Evolutionary conservation across 169 alveolate species (phyloP), one percentile per base, ranked within the genome.

Genomic region (Plasmodium ovale): DNA sequence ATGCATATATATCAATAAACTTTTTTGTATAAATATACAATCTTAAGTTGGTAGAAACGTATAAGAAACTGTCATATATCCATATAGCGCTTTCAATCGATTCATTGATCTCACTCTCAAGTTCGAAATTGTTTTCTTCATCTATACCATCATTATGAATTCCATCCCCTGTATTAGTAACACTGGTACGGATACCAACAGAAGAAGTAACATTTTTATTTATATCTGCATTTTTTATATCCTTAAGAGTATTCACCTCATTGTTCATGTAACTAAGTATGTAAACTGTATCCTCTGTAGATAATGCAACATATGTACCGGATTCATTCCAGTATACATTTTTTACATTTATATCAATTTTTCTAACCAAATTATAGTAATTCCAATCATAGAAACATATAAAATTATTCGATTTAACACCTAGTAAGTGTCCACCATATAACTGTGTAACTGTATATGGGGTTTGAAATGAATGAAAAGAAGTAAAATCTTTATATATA

Each of bases 331-430:
- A 94, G 73, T 88, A 94, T 19, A 94, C 92, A 71, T 92, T 87
- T n/a, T 77, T 85, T 10, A 92, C 87, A 47, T 69, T 87, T 19
- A 72, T 64, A 5, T 87, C 88, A 16, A 87, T 87, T 53, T 73
- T 72, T 64, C 93, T 33, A 2, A 77, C n/a, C 87, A 82, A 9
- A 59, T 87, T 47, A 27, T 72, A 71, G 92, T 92, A 97, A 29
- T 49, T 94, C 99, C 99, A 98, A 89, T 97, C 99, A 94, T 97
- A 98, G 92, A 99, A 98, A 69, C 97, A 95, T 39, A 98, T 88
- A 73, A 94, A 96, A 64, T 96, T 98, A 69, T 87, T 92, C 47
- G 98, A 93, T 69, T 94, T 96, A 33, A 98, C 95, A 21, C 97
- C 98, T 59, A 94, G 87, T 65, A 95, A 74, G 56, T 88, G 89